Base-by-base conservation (phyloP, 768 basidiomycete species). In the Rubroboletus pulcherrimus region DNA sequence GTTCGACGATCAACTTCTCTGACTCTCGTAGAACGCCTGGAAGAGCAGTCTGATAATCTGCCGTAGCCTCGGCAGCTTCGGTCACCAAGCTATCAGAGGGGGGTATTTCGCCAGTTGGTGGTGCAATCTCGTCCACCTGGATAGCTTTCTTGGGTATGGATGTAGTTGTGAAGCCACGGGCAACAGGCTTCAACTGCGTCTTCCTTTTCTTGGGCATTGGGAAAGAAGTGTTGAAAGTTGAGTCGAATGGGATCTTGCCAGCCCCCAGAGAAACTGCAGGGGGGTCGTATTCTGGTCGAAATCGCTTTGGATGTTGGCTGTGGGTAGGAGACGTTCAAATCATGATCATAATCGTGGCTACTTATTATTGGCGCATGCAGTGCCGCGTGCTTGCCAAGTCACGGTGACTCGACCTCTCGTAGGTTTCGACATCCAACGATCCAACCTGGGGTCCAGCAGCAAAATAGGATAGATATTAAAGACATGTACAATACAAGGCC, bases 151-250 rank as follows among this genome's bases (percentile, higher is more conserved):
- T 92, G 31, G 89, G 88, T 29, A 91, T 78, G 11, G 91, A 93
- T 19, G 85, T 88, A 5, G 91, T 91, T 42, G 87, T 84, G 64
- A 93, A 91, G 15, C 89, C 89, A 53, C 92, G 84, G 40, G 71
- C 80, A 40, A 88, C 76, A 21, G 87, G 82, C 72, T 89, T 91
- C 63, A 88, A 68, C 68, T 90, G 85, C 7, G 84, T 83, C 74
- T 90, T 93, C 79, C 86, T 93, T 77, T 90, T 91, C 78, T 91
- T 93, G 56, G 85, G 77, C 89, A 90, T 90, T 42, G 50, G 21
- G 31, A 41, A 41, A 26, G 33, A 35, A 15, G 31, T 5, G 47
- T 40, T 45, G 35, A 21, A 31, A 35, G 40, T 46, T 35, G 34
- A 14, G 33, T 51, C 11, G 47, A 42, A 44, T 38, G 19, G 5